Conservation (phyloP, 441 rosid genomes). For the Arabidopsis hybrid region DNA sequence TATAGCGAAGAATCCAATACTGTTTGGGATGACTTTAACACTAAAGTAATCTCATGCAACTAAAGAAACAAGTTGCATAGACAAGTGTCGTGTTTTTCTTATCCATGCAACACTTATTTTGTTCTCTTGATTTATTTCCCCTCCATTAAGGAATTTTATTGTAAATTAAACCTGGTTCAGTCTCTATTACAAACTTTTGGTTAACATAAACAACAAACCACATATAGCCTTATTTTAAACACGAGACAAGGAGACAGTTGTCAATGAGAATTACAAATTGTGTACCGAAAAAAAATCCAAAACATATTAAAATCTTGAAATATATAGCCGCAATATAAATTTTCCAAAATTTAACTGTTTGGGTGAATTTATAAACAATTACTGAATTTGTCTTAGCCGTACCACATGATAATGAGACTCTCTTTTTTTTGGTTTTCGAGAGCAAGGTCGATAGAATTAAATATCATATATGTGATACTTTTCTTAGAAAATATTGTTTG, state of each 20-base stretch:
- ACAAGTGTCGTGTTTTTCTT: constrained; percentile 39
- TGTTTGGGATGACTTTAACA: constrained; percentile 38
- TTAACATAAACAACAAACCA: background rate
- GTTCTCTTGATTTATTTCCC: constrained; percentile 5
- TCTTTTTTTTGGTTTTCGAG: background rate
- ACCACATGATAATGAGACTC: background rate
- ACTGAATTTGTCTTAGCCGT: background rate
- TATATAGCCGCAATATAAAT: background rate
- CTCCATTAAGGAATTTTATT: background rate
- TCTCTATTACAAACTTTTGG: background rate
- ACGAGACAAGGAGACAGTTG: background rate
- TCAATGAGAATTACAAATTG: background rate
- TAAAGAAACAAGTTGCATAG: constrained; percentile 35
- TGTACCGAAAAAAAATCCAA: background rate
- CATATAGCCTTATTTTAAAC: background rate
- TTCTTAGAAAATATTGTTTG: background rate
- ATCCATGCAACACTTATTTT: constrained; percentile 28
- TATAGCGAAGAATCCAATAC: constrained; percentile 44
- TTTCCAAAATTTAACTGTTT: background rate
- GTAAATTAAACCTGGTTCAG: background rate
- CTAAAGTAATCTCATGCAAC: constrained; percentile 38
- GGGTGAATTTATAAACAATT: background rate
- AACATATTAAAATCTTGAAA: background rate
- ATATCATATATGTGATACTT: background rate
- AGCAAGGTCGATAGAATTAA: background rate